A percentile compares a stretch with the other conserved stretches of the same genome.
These are phyloP conservation scores for Mycena alexandri DNA, from an alignment of 768 basidiomycete species.

Conservation along the genomic window DNA sequence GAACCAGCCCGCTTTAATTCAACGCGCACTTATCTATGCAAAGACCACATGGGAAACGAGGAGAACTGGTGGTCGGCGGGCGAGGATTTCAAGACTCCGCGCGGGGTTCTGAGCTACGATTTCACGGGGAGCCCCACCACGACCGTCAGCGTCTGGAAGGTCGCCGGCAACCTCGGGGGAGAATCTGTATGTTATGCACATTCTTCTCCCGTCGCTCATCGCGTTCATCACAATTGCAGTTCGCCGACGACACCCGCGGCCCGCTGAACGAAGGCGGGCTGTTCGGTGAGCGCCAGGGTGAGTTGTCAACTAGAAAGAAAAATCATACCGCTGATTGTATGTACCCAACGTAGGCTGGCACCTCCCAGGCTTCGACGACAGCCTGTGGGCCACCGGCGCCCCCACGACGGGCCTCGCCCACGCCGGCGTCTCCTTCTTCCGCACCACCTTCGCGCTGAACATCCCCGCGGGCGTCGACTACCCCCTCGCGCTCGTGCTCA, in stretches of 20 bases:
- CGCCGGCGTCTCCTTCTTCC: slow-evolving; percentile 64
- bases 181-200: slow-evolving; percentile 54
- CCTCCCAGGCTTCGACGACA: slow-evolving; percentile 67
- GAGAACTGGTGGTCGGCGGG: slow-evolving; percentile 57
- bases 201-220: neutral
- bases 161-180: slow-evolving; percentile 64
- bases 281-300: slow-evolving; percentile 66
- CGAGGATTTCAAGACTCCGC: slow-evolving; percentile 62
- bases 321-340: neutral
- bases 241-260: slow-evolving; percentile 63
- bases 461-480: slow-evolving; percentile 62
- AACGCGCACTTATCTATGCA: neutral
- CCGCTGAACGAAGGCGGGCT: slow-evolving; percentile 73
- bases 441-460: slow-evolving; percentile 58
- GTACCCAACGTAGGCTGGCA: slow-evolving; percentile 71
- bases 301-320: neutral
- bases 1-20: too few species aligned
- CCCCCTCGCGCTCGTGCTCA: slow-evolving; percentile 58
- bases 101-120: slow-evolving; percentile 62
- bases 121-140: slow-evolving; percentile 57
- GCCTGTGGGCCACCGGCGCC: slow-evolving; percentile 55
- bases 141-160: slow-evolving; percentile 60
- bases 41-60: slow-evolving; percentile 67
- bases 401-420: slow-evolving; percentile 57
- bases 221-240: slow-evolving; percentile 43